phyloP scores from a whole-genome alignment of 306 rosid species.

The Vigna hirtella region DNA sequence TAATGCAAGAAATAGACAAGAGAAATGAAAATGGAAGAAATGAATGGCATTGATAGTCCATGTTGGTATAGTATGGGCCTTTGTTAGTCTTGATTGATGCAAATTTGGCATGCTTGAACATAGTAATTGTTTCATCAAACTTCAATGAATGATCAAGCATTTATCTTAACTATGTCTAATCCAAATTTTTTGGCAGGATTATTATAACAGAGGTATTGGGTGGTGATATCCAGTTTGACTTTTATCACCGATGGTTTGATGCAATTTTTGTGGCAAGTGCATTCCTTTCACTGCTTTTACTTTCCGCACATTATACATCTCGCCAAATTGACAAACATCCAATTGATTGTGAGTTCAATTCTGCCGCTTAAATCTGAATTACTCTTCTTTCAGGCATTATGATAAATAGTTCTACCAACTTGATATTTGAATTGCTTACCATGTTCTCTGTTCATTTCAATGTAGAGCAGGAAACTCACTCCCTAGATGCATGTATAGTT shows the following conservation, averaged over 20 bases:
- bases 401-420: conserved; percentile 18
- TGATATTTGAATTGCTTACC: conserved; percentile 34
- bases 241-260: conserved; percentile 99
- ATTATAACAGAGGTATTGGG: conserved; percentile 98
- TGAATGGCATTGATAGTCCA: conserved; percentile 6
- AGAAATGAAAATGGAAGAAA: conserved; percentile 22
- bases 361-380: conserved; percentile 15
- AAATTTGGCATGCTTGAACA: conserved; percentile 20
- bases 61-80: conserved; percentile 1
- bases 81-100: conserved; percentile 18
- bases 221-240: conserved; percentile 98
- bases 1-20: conserved; percentile 24
- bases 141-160: conserved; percentile 5
- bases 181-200: conserved; percentile 65
- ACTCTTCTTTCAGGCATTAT: conserved; percentile 29
- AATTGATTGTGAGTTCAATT: conserved; percentile 70
- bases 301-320: conserved; percentile 95
- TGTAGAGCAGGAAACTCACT: conserved; percentile 43
- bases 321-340: conserved; percentile 98
- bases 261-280: conserved; percentile 99
- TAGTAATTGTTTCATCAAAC: conserved; percentile 20
- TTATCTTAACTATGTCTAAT: conserved; percentile 30
- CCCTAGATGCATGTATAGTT: conserved; percentile 34
- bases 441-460: conserved; percentile 34
- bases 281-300: conserved; percentile 92